These are phyloP conservation scores for Globisporangium nunn DNA, from an alignment of 352 stramenopile species.

Conservation along the genomic window DNA sequence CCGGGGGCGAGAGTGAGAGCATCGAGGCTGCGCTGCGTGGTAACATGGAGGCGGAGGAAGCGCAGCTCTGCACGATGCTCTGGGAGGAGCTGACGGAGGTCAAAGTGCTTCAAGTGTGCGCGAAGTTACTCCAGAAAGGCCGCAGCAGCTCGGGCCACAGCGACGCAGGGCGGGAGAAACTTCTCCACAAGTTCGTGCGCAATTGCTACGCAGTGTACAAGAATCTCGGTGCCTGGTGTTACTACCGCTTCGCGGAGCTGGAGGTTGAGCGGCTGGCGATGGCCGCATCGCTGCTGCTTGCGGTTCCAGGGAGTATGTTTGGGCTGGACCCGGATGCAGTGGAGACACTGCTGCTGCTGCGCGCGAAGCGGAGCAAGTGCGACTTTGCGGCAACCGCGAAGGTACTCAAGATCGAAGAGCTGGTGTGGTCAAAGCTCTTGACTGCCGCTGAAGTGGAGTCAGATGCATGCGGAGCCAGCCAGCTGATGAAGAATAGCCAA, in stretches of 20 bases:
- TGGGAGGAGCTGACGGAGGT: slow-evolving; percentile 36
- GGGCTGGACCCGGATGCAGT: slow-evolving; percentile 49
- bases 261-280: slow-evolving; percentile 60
- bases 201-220: slow-evolving; percentile 52
- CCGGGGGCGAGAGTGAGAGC: not conserved
- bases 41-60: slow-evolving; percentile 8
- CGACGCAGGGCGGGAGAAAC: slow-evolving; percentile 34
- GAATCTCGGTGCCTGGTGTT: slow-evolving; percentile 66
- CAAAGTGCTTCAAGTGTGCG: slow-evolving; percentile 38
- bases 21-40: slow-evolving; percentile 1
- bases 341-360: slow-evolving; percentile 36
- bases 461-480: no score
- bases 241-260: slow-evolving; percentile 66
- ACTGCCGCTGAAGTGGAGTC: slow-evolving; percentile 1
- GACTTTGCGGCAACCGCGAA: slow-evolving; percentile 46
- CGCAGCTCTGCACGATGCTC: slow-evolving; percentile 28
- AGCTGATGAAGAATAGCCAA: slow-evolving; percentile 9
- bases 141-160: slow-evolving; percentile 31
- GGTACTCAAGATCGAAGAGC: slow-evolving; percentile 46
- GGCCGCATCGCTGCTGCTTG: slow-evolving; percentile 42
- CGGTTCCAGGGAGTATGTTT: slow-evolving; percentile 45
- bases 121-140: slow-evolving; percentile 45
- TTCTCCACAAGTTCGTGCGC: slow-evolving; percentile 46
- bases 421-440: slow-evolving; percentile 37
- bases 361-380: slow-evolving; percentile 29